Evolutionary conservation across 352 stramenopile species (phyloP).

Genomic region (Phytopythium delawarense): DNA sequence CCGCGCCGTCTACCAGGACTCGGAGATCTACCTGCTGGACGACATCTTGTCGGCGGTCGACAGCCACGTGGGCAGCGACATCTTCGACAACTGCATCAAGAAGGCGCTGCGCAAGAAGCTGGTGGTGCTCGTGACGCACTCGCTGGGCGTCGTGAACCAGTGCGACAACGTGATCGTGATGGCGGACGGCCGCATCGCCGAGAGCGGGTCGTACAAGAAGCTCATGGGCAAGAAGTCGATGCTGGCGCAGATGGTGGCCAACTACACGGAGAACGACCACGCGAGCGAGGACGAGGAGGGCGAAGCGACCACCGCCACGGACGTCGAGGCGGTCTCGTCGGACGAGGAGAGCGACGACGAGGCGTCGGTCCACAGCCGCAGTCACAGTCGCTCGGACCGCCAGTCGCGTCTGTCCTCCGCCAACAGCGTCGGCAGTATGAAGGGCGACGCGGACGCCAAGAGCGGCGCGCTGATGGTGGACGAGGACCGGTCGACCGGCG

Average conservation of each 20-base stretch:
- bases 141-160: conserved; percentile 54
- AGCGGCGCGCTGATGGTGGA: conserved; percentile 53
- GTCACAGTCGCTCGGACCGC: conserved; percentile 19
- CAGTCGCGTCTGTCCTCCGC: conserved; percentile 52
- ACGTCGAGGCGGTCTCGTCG: conserved; percentile 31
- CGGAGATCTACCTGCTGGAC: conserved; percentile 96
- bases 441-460: conserved; percentile 19
- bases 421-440: conserved; percentile 43
- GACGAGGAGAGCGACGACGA: conserved; percentile 13
- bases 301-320: conserved; percentile 16
- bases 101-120: conserved; percentile 79
- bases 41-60: conserved; percentile 96
- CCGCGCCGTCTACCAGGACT: conserved; percentile 91
- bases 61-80: conserved; percentile 92
- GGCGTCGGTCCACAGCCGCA: not conserved
- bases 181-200: conserved; percentile 42
- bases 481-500: conserved; percentile 68
- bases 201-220: conserved; percentile 54
- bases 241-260: conserved; percentile 58
- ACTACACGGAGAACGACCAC: conserved; percentile 59
- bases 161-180: conserved; percentile 63
- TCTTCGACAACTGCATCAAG: conserved; percentile 94
- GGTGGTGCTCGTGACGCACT: conserved; percentile 92
- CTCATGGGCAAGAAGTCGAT: conserved; percentile 50
- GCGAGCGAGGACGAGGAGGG: conserved; percentile 34